Percentiles rank a stretch among this genome's conserved stretches.
phyloP scores from a whole-genome alignment of 768 basidiomycete genomes.

The Mycena rosella region DNA sequence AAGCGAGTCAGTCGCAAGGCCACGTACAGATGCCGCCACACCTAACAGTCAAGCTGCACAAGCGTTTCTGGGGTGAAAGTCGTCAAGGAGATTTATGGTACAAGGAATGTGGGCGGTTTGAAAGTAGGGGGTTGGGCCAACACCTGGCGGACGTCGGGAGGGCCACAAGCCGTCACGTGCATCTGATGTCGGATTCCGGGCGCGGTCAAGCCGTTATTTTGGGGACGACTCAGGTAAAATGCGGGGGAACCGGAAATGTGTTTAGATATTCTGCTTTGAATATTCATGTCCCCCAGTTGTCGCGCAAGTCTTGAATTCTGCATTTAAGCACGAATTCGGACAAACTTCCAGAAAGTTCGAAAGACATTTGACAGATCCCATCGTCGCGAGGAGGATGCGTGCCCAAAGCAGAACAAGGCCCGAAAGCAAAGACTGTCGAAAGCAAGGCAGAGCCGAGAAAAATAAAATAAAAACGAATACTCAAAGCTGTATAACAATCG shows the following conservation, averaged over 20 bases:
- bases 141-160: constrained; percentile 13
- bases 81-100: constrained; percentile 22
- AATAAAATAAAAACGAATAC: constrained; percentile 24
- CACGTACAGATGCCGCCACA: constrained; percentile 31
- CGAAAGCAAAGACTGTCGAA: too few species aligned
- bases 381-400: too few species aligned
- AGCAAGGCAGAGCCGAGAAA: too few species aligned
- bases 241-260: too few species aligned
- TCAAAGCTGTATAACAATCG: constrained; percentile 54
- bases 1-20: constrained; percentile 25
- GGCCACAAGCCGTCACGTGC: constrained; percentile 11
- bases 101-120: constrained; percentile 13
- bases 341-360: too few species aligned
- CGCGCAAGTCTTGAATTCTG: too few species aligned
- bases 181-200: neutral
- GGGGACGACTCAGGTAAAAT: too few species aligned
- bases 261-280: too few species aligned
- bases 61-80: neutral
- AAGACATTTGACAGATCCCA: too few species aligned
- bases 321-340: too few species aligned
- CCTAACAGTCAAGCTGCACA: constrained; percentile 19
- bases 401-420: too few species aligned
- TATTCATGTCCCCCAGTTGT: too few species aligned
- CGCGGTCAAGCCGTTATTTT: neutral
- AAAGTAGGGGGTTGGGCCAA: constrained; percentile 15